These are phyloP conservation scores for Pseudoneurospora amorphoporcata DNA, from an alignment of 495 filamentous ascomycete genomes.

Conservation along the genomic window DNA sequence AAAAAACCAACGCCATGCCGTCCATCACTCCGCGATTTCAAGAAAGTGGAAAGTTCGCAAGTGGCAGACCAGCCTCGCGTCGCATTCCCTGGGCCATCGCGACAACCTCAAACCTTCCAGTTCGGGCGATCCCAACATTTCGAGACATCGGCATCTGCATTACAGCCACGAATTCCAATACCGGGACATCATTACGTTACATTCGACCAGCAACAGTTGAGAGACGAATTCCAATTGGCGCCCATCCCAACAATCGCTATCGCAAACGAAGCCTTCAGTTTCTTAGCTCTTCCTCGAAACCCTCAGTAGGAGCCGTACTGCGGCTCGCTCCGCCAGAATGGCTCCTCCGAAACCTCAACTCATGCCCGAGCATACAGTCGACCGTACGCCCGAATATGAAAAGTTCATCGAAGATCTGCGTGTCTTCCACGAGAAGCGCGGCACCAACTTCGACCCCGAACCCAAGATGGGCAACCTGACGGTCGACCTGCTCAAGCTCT, in stretches of 20 bases:
- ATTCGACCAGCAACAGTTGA: neutral
- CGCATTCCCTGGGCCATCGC: neutral
- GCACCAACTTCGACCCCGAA: conserved; percentile 60
- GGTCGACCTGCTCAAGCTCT: conserved; percentile 62
- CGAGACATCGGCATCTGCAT: neutral
- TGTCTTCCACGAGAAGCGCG: conserved; percentile 59
- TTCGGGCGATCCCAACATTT: neutral
- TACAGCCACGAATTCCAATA: neutral
- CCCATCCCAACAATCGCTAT: neutral
- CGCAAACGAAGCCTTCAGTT: neutral
- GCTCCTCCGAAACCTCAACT: conserved; percentile 26
- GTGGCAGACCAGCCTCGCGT: conserved; percentile 3
- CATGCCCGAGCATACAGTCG: conserved; percentile 27
- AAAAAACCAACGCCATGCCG: neutral
- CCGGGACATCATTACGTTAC: neutral
- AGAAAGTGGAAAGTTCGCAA: neutral
- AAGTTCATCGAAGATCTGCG: conserved; percentile 58
- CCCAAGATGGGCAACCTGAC: conserved; percentile 61
- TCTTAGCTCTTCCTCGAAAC: neutral
- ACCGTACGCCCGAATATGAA: conserved; percentile 52
- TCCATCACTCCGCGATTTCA: neutral
- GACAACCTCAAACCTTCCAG: neutral
- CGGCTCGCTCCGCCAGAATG: conserved; percentile 21
- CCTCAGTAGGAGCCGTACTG: conserved; percentile 10
- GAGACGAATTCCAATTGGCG: neutral